phyloP scores from a whole-genome alignment of 805 yeast species.

The Yamadazyma kitorensis region DNA sequence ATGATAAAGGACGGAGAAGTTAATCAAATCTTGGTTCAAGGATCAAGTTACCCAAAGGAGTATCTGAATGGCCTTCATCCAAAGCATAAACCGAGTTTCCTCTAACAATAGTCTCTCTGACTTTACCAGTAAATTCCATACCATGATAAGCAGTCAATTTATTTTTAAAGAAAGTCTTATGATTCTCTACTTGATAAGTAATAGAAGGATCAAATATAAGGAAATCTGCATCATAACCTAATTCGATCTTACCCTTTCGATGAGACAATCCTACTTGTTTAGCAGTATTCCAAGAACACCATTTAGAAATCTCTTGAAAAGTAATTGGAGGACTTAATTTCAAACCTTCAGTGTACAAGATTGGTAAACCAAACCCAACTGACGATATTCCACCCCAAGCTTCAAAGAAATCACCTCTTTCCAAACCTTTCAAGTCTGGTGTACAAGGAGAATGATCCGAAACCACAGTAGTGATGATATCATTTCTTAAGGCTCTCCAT shows the following conservation, averaged over 20 bases:
- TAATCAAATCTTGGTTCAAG: slow-evolving; percentile 52
- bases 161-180: slow-evolving; percentile 70
- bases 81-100: slow-evolving; percentile 66
- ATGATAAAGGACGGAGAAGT: too few relatives aligned
- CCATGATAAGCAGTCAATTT: slow-evolving; percentile 88
- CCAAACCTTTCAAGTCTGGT: slow-evolving; percentile 80
- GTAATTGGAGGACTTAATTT: slow-evolving; percentile 50
- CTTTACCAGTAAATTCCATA: slow-evolving; percentile 62
- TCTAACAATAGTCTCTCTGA: slow-evolving; percentile 74
- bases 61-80: slow-evolving; percentile 52
- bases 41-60: slow-evolving; percentile 58
- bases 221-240: slow-evolving; percentile 87
- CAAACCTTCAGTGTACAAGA: slow-evolving; percentile 71
- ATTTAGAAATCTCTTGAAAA: slow-evolving; percentile 61
- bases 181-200: slow-evolving; percentile 49
- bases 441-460: slow-evolving; percentile 97
- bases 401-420: slow-evolving; percentile 79
- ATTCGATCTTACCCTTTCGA: slow-evolving; percentile 66
- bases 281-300: slow-evolving; percentile 86
- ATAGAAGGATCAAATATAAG: slow-evolving; percentile 71
- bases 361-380: slow-evolving; percentile 85
- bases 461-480: slow-evolving; percentile 77
- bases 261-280: slow-evolving; percentile 75
- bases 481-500: slow-evolving; percentile 73
- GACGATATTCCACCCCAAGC: slow-evolving; percentile 98